Evolutionary conservation across 805 yeast species (phyloP), one percentile per base, ranked within the genome.

Genomic region (Saccharomyces mikatae): DNA sequence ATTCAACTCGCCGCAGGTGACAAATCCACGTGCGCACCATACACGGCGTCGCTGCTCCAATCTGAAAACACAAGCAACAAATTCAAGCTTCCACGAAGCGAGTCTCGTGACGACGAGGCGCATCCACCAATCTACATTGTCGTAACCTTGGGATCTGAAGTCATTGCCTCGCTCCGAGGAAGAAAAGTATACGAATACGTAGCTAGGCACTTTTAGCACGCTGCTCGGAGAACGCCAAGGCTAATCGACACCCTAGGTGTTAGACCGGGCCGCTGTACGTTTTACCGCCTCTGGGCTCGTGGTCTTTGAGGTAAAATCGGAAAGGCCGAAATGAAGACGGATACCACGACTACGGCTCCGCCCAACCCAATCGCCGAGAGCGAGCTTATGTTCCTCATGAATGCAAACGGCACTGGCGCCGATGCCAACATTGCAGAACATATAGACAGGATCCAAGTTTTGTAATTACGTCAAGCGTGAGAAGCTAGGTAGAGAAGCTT

Each of bases 381-480:
- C 0, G 99, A 92, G 66, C 75, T 94, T 24, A 89, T 94, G 71
- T 85, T 89, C 8, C 73, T 94, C 49, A 94, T 94, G 99, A 98
- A 94, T 73, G 87, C 83, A 9, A 94, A 94, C 69, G 98, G 98
- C 0, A 94, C 95, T 48, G 99, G 99, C 2, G 95, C 99, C 0
- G 99, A 94, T 74, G 99, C 99, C 0, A 94, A 99, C 0, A 95
- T 94, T 70, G 99, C 98, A 0, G 99, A 94, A 47, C 99, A 94
- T 69, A 94, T 94, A 41, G 90, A 86, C 55, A 91, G 87, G 65
- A 83, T 94, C 47, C 71, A 79, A 29, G 68, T 69, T 11, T 72
- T 72, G 99, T 52, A 81, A 82, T 21, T 94, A 91, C 62, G 80
- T 88, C 5, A 71, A 69, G 17, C 82, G 74, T 48, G 74, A 76